Evolutionary conservation across 768 basidiomycete genomes (phyloP).

Genomic region (Neoboletus brunneissimus): DNA sequence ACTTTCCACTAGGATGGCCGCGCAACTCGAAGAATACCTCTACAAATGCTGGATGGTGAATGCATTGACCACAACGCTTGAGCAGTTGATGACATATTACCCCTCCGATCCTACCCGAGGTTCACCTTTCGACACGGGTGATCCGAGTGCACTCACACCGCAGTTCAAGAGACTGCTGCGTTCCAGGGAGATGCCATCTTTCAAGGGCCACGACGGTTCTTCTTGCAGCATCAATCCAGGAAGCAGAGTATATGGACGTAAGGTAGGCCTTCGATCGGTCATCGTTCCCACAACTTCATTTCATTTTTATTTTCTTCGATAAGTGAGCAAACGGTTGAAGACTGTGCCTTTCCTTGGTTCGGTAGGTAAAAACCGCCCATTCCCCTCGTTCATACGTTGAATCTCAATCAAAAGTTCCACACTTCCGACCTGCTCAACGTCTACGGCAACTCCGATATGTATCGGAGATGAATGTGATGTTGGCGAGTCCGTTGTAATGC

Average conservation of each 20-base stretch:
- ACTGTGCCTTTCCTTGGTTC: conserved; percentile 42
- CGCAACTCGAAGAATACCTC: conserved; percentile 33
- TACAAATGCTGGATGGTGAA: conserved; percentile 29
- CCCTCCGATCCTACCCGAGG: conserved; percentile 42
- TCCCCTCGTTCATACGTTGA: not conserved
- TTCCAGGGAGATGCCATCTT: conserved; percentile 50
- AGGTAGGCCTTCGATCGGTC: conserved; percentile 3
- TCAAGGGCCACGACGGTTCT: conserved; percentile 47
- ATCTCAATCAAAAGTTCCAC: conserved; percentile 35
- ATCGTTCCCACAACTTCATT: not conserved
- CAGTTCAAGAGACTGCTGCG: conserved; percentile 52
- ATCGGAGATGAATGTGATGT: no score
- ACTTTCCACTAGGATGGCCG: conserved; percentile 16
- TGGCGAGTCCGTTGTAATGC: no score
- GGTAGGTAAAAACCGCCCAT: conserved; percentile 23
- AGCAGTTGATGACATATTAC: conserved; percentile 33
- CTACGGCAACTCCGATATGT: no score
- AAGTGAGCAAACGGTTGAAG: conserved; percentile 46
- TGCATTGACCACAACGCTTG: conserved; percentile 21
- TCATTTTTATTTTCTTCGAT: not conserved
- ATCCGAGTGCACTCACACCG: conserved; percentile 42
- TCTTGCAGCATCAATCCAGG: conserved; percentile 38
- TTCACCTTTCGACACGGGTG: conserved; percentile 51
- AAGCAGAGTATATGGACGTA: conserved; percentile 41
- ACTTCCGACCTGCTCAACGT: conserved; percentile 41